These are phyloP conservation scores for Annulohypoxylon truncatum DNA, from an alignment of 2,329 filamentous ascomycete species.

Conservation along the genomic window DNA sequence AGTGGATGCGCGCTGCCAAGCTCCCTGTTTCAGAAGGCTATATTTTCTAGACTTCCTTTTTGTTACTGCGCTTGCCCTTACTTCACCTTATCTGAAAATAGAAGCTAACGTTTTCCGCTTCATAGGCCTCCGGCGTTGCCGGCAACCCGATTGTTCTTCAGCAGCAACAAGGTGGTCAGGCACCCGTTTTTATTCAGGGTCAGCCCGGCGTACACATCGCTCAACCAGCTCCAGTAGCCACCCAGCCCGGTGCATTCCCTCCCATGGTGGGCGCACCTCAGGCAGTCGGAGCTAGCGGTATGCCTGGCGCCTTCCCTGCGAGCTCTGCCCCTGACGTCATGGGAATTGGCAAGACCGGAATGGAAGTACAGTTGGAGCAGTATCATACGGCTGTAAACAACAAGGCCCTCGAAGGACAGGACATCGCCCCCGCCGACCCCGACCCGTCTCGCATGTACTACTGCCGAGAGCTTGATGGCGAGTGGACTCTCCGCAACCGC, in stretches of 20 bases:
- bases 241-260: slow-evolving; percentile 33
- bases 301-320: slow-evolving; percentile 9
- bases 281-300: neutral
- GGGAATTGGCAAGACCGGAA: slow-evolving; percentile 63
- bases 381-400: slow-evolving; percentile 62
- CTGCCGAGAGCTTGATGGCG: slow-evolving; percentile 69
- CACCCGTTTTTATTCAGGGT: slow-evolving; percentile 31
- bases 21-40: slow-evolving; percentile 17
- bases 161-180: slow-evolving; percentile 36
- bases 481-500: slow-evolving; percentile 69
- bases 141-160: slow-evolving; percentile 43
- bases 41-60: slow-evolving; percentile 1
- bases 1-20: slow-evolving; percentile 6
- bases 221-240: slow-evolving; percentile 6
- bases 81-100: slow-evolving; percentile 1
- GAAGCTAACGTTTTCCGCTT: slow-evolving; percentile 39
- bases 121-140: slow-evolving; percentile 42
- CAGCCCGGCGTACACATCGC: slow-evolving; percentile 15
- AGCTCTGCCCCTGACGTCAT: slow-evolving; percentile 58
- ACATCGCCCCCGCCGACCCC: slow-evolving; percentile 71
- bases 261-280: slow-evolving; percentile 22
- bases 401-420: slow-evolving; percentile 67
- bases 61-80: slow-evolving; percentile 5
- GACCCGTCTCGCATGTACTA: slow-evolving; percentile 71
- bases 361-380: slow-evolving; percentile 61